Base-by-base conservation (phyloP, 352 stramenopile genomes). In the Phytophthora multivora region DNA sequence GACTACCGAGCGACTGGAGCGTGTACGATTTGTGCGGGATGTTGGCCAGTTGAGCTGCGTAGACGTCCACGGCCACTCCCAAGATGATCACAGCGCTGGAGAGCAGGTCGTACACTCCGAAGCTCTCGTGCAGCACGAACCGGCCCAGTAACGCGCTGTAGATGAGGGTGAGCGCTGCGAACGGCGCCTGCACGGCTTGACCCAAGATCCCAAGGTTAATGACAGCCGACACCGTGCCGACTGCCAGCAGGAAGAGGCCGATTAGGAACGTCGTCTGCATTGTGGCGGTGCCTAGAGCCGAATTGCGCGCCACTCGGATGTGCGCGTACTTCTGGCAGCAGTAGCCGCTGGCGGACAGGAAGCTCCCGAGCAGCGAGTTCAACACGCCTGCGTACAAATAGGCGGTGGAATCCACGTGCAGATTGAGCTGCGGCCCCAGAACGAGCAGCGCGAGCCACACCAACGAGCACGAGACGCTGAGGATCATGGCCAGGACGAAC, bases 271-370 rank as follows among this genome's bases (percentile, higher is more conserved):
- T 25, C 36, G 71, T 71, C 65, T 92, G 79, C 70, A 90, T 80
- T 12, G 81, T 80, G 31, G 71, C 83, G 2, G 79, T 77, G 40
- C 83, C 81, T 5, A 88, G 67, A 39, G 79, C 54, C n/a, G 78
- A 63, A 18, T 79, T 59, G 41, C 55, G 55, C 39, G 86, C 68
- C 43, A 90, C 76, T 47, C 77, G 78, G 26, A 77, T 72, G 54
- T 93, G 83, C 18, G 83, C 81, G 40, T 73, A 81, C 48, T 93
- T 93, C 51, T 93, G 83, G 50, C 83, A 93, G 65, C 81, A 93
- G 47, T 93, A 93, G 56, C 83, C 83, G 31, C 83, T 91, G 36
- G 83, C 83, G 3, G 81, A 90, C 38, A 93, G 66, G 41, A 91
- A 93, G 28, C 79, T 89, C 18, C 83, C 83, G 11, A 93, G 65